Base-by-base conservation (phyloP, 306 rosid species). In the Lathyrus aphaca region DNA sequence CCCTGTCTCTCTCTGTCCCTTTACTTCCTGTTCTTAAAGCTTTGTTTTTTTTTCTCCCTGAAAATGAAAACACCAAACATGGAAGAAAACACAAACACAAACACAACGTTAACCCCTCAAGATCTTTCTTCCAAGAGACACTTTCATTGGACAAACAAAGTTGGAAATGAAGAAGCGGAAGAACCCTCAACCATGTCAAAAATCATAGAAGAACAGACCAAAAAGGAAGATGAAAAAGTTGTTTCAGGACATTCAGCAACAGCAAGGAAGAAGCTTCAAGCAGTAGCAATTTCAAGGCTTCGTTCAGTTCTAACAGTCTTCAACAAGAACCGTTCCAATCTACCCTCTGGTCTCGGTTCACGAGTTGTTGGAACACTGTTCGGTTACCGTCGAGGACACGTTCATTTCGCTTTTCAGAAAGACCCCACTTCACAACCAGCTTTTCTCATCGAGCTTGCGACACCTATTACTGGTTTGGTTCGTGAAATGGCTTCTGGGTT, bases 401-500 rank as follows among this genome's bases (percentile, higher is more conserved):
- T 95, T 2, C 96, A 95, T 75, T 87, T 95, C 32, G 96, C 97
- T 29, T 84, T 95, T 60, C 99, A 95, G 54, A 86, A 80, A 77
- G 96, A 91, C 46, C 86, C 99, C 23, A 80, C 61, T 59, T 84
- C 95, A 3, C 83, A 76, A 6, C 99, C 99, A 1, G 97, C 99
- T 5, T 89, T 95, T 77, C 57, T 95, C 37, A 85, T 95, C 25
- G 99, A 91, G 80, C 96, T 95, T 0, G 96, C 96, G 25, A 95
- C 99, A 0, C 99, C 99, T 9, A 91, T 95, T 1, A 87, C 90
- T 51, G 95, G 91, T 30, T 58, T 95, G 77, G 99, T 95, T 49
- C 86, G 86, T n/a, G 99, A 95, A 86, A 91, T 95, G 99, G 99
- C 97, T 2, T 91, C 99, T 21, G 99, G 99, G 79, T 75, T 95